Evolutionary conservation across 176 grass and related monocot species (phyloP), one percentile per base, ranked within the genome.

Genomic region (Aegilops speltoides): DNA sequence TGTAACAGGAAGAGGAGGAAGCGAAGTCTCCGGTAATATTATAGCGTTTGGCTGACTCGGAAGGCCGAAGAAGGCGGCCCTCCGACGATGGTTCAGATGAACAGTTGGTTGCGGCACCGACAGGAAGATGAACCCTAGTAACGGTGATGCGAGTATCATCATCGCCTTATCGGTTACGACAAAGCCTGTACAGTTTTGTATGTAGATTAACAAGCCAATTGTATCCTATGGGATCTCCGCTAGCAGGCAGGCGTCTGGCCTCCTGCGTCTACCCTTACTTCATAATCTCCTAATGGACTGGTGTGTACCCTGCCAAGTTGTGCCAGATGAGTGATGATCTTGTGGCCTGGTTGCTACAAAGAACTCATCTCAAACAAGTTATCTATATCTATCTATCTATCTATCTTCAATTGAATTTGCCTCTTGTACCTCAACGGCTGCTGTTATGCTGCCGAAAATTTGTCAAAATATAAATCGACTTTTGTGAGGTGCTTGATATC

Each of bases 101-200:
- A 50, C 64, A 22, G 20, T 76, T 76, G 61, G 60, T 70, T 87
- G 26, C 40, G 41, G 72, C 41, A 83, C 68, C 64, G 54, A 8
- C 64, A 79, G 26, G 59, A 60, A 82, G 65, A 73, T n/a, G 67
- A 75, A 63, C 26, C 40, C 61, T 87, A 22, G 84, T 87, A 73
- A 80, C 23, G 29, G 36, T 32, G 45, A 36, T 22, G 68, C 72
- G 41, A 4, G 3, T 14, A 48, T 3, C 50, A 52, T 12, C 48
- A 19, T 19, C 72, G 72, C 41, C 41, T 59, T 66, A 59, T 80
- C 59, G 73, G 68, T 19, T 50, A 73, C 59, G 17, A 84, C 61
- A 84, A 83, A 83, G 40, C 38, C 12, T 88, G 88, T 88, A 88
- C 86, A 84, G 23, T 92, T 93, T 91, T 59, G 54, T 59, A 59